Evolutionary conservation across 352 stramenopile species (phyloP).

Genomic region (Globisporangium ultimum): DNA sequence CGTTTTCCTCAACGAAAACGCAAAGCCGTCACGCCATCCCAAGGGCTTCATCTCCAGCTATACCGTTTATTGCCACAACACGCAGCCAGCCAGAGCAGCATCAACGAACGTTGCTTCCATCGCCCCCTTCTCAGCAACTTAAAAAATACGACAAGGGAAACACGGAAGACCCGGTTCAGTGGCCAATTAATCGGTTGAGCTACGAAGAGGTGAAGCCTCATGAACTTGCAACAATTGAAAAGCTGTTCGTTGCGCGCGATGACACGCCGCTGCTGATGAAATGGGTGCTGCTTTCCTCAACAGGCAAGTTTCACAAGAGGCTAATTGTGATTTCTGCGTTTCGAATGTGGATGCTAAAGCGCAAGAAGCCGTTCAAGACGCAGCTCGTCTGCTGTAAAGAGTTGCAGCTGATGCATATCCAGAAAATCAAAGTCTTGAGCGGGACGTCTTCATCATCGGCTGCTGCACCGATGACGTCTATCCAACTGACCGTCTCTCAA

Average conservation of each 20-base stretch:
- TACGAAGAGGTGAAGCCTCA: slow-evolving; percentile 49
- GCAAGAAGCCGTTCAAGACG: slow-evolving; percentile 39
- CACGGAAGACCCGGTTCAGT: slow-evolving; percentile 13
- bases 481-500: slow-evolving; percentile 25
- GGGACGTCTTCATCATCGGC: slow-evolving; percentile 8
- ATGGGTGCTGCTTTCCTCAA: slow-evolving; percentile 50
- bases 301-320: slow-evolving; percentile 34
- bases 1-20: no score
- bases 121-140: no score
- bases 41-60: no score
- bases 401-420: slow-evolving; percentile 44
- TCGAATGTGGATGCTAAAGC: slow-evolving; percentile 46
- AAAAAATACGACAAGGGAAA: neutral
- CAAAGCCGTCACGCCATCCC: no score
- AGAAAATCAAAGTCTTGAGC: slow-evolving; percentile 32
- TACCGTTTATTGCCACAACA: no score
- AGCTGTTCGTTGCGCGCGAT: slow-evolving; percentile 42
- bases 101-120: no score
- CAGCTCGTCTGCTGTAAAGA: slow-evolving; percentile 28
- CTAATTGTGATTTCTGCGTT: slow-evolving; percentile 58
- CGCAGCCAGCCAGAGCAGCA: neutral
- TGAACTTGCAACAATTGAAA: slow-evolving; percentile 38
- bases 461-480: slow-evolving; percentile 21
- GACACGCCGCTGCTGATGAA: slow-evolving; percentile 56
- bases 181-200: slow-evolving; percentile 65